phyloP scores from a whole-genome alignment of 495 filamentous ascomycete genomes.

The Trypethelium eluteriae region DNA sequence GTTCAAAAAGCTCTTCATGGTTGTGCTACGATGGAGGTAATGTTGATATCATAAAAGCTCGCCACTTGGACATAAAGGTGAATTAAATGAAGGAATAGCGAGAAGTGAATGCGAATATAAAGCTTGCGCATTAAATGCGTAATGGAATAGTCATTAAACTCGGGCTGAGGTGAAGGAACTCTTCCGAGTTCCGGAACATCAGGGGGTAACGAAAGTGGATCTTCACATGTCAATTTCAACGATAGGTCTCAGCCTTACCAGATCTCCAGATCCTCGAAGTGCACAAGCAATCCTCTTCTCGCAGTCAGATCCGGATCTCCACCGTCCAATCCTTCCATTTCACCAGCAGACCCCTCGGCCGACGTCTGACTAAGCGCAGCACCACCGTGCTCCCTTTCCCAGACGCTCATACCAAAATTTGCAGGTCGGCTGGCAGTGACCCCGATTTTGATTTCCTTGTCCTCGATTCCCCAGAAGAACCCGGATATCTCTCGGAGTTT shows the following conservation, averaged over 20 bases:
- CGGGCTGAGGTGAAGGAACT: not conserved
- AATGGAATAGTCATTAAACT: constrained; percentile 42
- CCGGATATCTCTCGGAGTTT: constrained; percentile 53
- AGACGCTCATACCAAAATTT: constrained; percentile 17
- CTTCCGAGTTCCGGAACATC: not conserved
- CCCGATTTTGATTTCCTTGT: constrained; percentile 51
- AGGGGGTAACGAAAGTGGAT: not conserved
- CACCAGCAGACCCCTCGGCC: not conserved
- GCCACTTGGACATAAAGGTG: too few species aligned
- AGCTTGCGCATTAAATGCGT: constrained; percentile 34
- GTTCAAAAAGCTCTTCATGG: too few species aligned
- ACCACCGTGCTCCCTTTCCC: constrained; percentile 5
- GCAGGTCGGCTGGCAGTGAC: constrained; percentile 51
- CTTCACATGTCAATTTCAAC: not conserved
- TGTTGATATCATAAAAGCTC: too few species aligned
- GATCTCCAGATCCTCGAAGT: constrained; percentile 1
- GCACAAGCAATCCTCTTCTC: constrained; percentile 1
- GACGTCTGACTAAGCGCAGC: not conserved
- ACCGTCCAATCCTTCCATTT: not conserved
- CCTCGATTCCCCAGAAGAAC: constrained; percentile 55
- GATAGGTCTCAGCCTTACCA: not conserved
- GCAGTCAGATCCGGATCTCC: not conserved
- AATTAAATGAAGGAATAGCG: too few species aligned
- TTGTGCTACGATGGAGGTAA: too few species aligned
- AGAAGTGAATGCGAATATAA: constrained; percentile 60